Percentiles rank a stretch among this genome's conserved stretches.
These are phyloP conservation scores for Globisporangium heterothallicum DNA, from an alignment of 352 stramenopile genomes.

Conservation along the genomic window DNA sequence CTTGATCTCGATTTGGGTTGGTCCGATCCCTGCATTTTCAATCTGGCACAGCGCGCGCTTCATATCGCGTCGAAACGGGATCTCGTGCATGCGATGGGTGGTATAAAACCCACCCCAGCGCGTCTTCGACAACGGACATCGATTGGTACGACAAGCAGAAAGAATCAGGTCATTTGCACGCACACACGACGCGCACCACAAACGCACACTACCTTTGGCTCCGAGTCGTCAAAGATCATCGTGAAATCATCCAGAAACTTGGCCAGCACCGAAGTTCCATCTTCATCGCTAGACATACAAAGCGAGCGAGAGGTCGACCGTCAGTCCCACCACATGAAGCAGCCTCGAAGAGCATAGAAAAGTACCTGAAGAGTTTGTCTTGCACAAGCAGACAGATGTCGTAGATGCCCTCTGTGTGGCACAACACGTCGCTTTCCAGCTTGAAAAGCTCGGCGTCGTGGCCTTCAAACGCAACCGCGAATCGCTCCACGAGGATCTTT, in stretches of 20 bases:
- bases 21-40: constrained; percentile 40
- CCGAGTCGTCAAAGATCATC: constrained; percentile 45
- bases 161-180: neutral
- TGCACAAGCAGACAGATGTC: constrained; percentile 39
- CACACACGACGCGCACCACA: neutral
- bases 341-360: neutral
- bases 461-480: constrained; percentile 40
- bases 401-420: constrained; percentile 46
- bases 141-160: neutral
- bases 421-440: constrained; percentile 62
- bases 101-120: constrained; percentile 50
- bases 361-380: constrained; percentile 44
- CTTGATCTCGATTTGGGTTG: constrained; percentile 46
- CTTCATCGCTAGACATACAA: constrained; percentile 14
- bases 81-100: constrained; percentile 31
- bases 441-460: constrained; percentile 63
- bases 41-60: constrained; percentile 49
- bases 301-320: neutral
- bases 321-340: neutral
- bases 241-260: constrained; percentile 45
- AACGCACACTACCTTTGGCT: constrained; percentile 42
- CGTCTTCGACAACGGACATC: constrained; percentile 21
- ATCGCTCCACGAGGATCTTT: constrained; percentile 60
- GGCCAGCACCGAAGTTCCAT: constrained; percentile 23
- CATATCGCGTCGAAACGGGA: constrained; percentile 64